Base-by-base conservation (phyloP, 2,329 filamentous ascomycete genomes). In the Aspergillus sp. region DNA sequence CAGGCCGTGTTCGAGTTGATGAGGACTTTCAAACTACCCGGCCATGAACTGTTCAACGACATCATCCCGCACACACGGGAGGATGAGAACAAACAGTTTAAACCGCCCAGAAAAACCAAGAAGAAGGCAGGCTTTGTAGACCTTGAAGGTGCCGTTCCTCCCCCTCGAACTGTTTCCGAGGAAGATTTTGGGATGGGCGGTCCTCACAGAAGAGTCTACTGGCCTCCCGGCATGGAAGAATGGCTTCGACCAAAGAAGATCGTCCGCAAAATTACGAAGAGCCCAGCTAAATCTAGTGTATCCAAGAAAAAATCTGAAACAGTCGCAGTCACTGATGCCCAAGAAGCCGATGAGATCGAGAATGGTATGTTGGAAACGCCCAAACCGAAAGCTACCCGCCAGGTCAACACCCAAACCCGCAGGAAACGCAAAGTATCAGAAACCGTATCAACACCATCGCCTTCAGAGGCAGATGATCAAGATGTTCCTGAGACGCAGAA, bases 1-100 rank as follows among this genome's bases (percentile, higher is more conserved):
- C 91, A 97, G 65, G 90, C 91, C 0, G 89, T 96, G 0, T 95
- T 97, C 57, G 89, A 95, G 51, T 75, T 97, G 12, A 96, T 96
- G 90, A 79, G 86, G 19, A 90, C 76, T 0, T 95, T 90, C 64
- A 90, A 85, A 56, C 74, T 97, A 0, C 88, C 90, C 0, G 90
- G 90, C 0, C 87, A 83, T 68, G 76, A 93, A 13, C 77, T 68
- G 0, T 82, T 94, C 60, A 86, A 85, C 53, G 82, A 94, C 43
- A 72, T 97, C 2, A 73, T 91, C 2, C 90, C 90, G 0, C 78
- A 90, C 59, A 80, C 84, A 45, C 78, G 90, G 0, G 74, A 77
- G 2, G 90, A 95, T 54, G 88, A 95, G 60, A 85, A 88, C 52
- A 81, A 75, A 49, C 68, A 72, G 0, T 64, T 75, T 34, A 81